Evolutionary conservation across 2,329 filamentous ascomycete species (phyloP), one percentile per base, ranked within the genome.

Genomic region (Aspergillus chevalieri): DNA sequence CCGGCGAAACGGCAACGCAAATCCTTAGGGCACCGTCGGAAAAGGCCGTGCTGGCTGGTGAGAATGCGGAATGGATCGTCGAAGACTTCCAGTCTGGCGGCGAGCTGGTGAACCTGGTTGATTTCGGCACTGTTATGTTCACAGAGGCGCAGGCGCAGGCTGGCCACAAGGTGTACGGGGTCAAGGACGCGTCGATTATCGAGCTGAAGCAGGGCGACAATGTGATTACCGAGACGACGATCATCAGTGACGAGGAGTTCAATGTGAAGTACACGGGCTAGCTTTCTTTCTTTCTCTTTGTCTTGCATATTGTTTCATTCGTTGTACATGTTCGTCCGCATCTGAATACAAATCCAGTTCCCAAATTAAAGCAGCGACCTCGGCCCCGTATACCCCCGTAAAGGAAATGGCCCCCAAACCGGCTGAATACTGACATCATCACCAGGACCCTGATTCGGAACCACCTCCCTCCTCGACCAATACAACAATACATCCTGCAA

Each of bases 51-150:
- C 72, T 83, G 12, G 78, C 75, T 58, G 71, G 79, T 58, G 74
- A 75, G 57, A 82, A 82, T 52, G 81, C 79, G 9, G 81, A 84
- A 60, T 84, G 80, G 79, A 82, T 83, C 9, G 52, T 59, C 6
- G 57, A 59, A 47, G 78, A 79, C 50, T 79, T 77, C 54, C 64
- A 72, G 51, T 55, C 62, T 3, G 65, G 66, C 36, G 53, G 55
- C 36, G 52, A 57, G 2, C 68, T 75, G 46, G 74, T 80, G 3
- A 57, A 69, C 0, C 67, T 80, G 47, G 74, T 70, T 28, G 60
- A 78, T 57, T 80, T 79, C 51, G 72, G 71, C 12, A 69, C 63
- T 4, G 69, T 79, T 8, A 65, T 49, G 15, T 72, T 72, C 51
- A 65, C 57, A 7, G 64, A 68, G 17, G 62, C 63, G 3, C 60